These are phyloP conservation scores for Myriosclerotinia duriaeana DNA, from an alignment of 2,329 filamentous ascomycete species.

Conservation along the genomic window DNA sequence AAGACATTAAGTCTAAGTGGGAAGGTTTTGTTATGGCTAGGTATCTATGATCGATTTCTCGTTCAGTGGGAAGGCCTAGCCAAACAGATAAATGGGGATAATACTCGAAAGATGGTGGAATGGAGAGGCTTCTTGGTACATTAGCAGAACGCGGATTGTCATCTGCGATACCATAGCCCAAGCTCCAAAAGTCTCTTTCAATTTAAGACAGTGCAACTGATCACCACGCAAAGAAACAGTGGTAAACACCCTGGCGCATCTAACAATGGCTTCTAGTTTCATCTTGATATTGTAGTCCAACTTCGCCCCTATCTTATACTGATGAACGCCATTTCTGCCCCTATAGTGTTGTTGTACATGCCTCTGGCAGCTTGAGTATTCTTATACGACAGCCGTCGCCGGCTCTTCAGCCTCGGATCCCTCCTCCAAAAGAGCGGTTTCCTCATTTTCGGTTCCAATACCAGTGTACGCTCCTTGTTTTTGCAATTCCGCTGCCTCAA, in stretches of 20 bases:
- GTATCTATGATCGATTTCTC: conserved; percentile 72
- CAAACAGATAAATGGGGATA: conserved; percentile 32
- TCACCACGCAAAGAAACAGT: background rate
- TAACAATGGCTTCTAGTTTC: background rate
- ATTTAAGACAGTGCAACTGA: background rate
- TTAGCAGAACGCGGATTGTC: conserved; percentile 21
- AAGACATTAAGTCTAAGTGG: conserved; percentile 81
- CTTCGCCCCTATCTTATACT: conserved; percentile 1
- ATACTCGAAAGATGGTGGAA: conserved; percentile 34
- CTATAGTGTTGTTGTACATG: conserved; percentile 8
- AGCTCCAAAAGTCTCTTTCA: too few species aligned
- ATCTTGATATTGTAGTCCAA: background rate
- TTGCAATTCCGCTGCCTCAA: conserved; percentile 45
- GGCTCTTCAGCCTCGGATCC: conserved; percentile 10
- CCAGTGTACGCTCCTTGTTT: conserved; percentile 47
- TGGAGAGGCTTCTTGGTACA: conserved; percentile 41
- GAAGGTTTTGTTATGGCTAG: conserved; percentile 62
- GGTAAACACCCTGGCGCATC: background rate
- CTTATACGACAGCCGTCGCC: background rate
- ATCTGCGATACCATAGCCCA: background rate
- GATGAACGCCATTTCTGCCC: conserved; percentile 18
- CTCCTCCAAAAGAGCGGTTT: conserved; percentile 20
- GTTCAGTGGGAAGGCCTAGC: conserved; percentile 70
- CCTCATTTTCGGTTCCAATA: conserved; percentile 44
- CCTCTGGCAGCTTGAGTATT: conserved; percentile 13